Conservation (phyloP, 2,329 filamentous ascomycete genomes). For the Chaetomiaceae sp. region DNA sequence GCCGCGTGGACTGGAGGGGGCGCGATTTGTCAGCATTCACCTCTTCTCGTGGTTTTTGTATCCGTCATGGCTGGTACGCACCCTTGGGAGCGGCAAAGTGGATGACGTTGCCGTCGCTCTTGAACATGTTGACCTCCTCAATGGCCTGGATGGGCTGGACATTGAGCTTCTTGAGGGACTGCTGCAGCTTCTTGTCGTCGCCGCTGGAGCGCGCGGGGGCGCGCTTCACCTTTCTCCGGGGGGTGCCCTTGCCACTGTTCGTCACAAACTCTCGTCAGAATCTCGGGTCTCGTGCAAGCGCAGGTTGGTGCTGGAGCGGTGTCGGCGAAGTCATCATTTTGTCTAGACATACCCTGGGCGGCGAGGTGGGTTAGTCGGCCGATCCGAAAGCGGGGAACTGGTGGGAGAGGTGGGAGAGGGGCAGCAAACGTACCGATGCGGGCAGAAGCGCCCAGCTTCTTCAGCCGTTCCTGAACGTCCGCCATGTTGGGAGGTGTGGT, state of each 20-base stretch:
- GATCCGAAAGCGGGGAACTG: constrained; percentile 13
- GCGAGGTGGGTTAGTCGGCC: constrained; percentile 22
- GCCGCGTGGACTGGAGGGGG: constrained; percentile 84
- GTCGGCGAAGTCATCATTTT: constrained; percentile 12
- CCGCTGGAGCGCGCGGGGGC: constrained; percentile 85
- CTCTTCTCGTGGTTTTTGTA: not conserved
- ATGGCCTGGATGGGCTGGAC: constrained; percentile 99
- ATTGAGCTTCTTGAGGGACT: constrained; percentile 97
- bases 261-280: constrained; percentile 27
- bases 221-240: constrained; percentile 97
- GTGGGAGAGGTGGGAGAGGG: not conserved
- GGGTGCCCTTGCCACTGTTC: constrained; percentile 87
- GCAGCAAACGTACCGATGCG: constrained; percentile 60
- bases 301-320: not conserved
- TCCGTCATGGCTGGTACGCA: constrained; percentile 54
- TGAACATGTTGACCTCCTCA: constrained; percentile 99
- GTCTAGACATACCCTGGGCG: constrained; percentile 29
- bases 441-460: constrained; percentile 52
- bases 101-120: constrained; percentile 99
- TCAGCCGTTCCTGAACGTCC: constrained; percentile 55
- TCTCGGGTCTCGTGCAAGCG: too few relatives aligned
- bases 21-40: constrained; percentile 13
- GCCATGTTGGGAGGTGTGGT: constrained; percentile 37
- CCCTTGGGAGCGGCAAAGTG: constrained; percentile 98
- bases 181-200: constrained; percentile 99